Conservation (phyloP, 768 basidiomycete genomes). For the Rhodosporidiobolus odoratus region DNA sequence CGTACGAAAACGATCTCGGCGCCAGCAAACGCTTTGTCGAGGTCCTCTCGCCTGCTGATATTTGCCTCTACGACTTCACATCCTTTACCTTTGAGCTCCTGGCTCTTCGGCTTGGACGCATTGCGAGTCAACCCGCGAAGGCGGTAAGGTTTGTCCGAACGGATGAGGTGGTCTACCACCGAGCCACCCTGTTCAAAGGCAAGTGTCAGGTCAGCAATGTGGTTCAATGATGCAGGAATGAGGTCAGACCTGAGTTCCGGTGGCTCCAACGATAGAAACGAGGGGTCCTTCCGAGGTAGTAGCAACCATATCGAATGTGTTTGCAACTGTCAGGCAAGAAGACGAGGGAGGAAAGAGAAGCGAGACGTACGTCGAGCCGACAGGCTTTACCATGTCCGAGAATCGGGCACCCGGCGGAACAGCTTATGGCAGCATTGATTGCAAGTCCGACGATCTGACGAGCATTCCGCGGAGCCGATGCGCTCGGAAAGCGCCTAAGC, state of each 20-base stretch:
- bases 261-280: constrained; percentile 39
- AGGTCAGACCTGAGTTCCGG: constrained; percentile 21
- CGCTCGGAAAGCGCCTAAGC: too few species aligned
- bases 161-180: constrained; percentile 33
- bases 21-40: constrained; percentile 17
- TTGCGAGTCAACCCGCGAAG: constrained; percentile 41
- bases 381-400: too few species aligned
- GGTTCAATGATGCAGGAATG: too few species aligned
- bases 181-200: constrained; percentile 36
- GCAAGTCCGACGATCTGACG: too few species aligned
- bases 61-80: constrained; percentile 17
- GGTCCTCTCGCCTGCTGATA: background rate
- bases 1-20: constrained; percentile 24
- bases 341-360: background rate
- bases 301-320: background rate
- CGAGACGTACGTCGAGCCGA: background rate
- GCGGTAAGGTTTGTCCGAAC: constrained; percentile 36
- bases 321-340: background rate
- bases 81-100: constrained; percentile 25
- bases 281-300: background rate
- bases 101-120: constrained; percentile 12
- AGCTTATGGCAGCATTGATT: too few species aligned
- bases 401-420: too few species aligned
- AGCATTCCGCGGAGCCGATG: too few species aligned
- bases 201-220: background rate